Evolutionary conservation across 2,329 filamentous ascomycete genomes (phyloP).

Genomic region (Myotisia sp.): DNA sequence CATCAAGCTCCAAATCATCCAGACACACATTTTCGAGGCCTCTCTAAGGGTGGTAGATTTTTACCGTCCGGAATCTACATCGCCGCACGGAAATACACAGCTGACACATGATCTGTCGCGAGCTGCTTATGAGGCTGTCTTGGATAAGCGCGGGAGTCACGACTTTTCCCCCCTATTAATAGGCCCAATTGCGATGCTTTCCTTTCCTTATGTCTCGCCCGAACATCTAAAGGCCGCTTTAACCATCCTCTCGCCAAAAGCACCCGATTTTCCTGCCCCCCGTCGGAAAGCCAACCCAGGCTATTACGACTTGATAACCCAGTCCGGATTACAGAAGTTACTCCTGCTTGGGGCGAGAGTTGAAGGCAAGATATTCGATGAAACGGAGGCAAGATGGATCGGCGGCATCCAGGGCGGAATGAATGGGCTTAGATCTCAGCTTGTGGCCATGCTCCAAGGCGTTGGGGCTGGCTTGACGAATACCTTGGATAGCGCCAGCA

Average conservation of each 20-base stretch:
- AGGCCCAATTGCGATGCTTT: slow-evolving; percentile 66
- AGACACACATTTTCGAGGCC: slow-evolving; percentile 76
- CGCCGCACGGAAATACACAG: slow-evolving; percentile 22
- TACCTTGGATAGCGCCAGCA: slow-evolving; percentile 64
- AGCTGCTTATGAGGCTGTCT: slow-evolving; percentile 38
- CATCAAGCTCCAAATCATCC: slow-evolving; percentile 68
- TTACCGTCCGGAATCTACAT: slow-evolving; percentile 42
- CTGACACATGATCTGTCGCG: slow-evolving; percentile 47
- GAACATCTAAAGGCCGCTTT: slow-evolving; percentile 70
- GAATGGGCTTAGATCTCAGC: slow-evolving; percentile 63
- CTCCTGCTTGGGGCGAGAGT: slow-evolving; percentile 74
- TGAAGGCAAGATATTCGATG: slow-evolving; percentile 72
- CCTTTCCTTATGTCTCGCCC: slow-evolving; percentile 70
- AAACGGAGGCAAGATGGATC: slow-evolving; percentile 54
- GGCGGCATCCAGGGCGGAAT: slow-evolving; percentile 69
- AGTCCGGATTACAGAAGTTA: slow-evolving; percentile 73
- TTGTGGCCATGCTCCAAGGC: slow-evolving; percentile 67
- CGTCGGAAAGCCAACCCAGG: slow-evolving; percentile 60
- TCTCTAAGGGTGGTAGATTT: slow-evolving; percentile 79
- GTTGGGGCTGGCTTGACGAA: slow-evolving; percentile 63
- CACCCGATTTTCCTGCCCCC: slow-evolving; percentile 63
- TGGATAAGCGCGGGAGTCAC: slow-evolving; percentile 39
- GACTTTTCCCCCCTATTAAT: slow-evolving; percentile 61
- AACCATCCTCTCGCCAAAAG: slow-evolving; percentile 58
- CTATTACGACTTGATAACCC: slow-evolving; percentile 66